These are phyloP conservation scores for Exophiala bonariae DNA, from an alignment of 2,329 filamentous ascomycete genomes.

Conservation along the genomic window DNA sequence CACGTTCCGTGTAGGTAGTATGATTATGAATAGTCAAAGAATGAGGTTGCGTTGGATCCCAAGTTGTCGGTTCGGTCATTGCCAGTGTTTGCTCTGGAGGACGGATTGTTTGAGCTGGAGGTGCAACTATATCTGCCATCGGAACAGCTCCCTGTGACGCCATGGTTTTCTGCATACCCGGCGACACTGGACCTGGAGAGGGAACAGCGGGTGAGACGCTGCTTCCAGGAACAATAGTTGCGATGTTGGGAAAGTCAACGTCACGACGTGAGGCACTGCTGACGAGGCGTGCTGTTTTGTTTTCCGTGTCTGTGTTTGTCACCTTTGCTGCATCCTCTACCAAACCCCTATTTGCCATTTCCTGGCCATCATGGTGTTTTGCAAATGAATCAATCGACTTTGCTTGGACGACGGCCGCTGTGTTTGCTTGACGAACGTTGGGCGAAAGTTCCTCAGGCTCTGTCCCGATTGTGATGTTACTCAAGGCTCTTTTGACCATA, in stretches of 20 bases:
- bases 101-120: conserved; percentile 22
- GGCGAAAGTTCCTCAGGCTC: conserved; percentile 31
- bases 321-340: not conserved
- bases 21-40: conserved; percentile 36
- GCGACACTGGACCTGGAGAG: conserved; percentile 63
- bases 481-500: conserved; percentile 16
- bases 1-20: conserved; percentile 26
- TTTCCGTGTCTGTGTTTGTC: not conserved
- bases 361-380: conserved; percentile 1
- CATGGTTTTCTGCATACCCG: conserved; percentile 63
- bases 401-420: conserved; percentile 30
- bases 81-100: conserved; percentile 9
- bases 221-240: conserved; percentile 10
- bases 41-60: conserved; percentile 38
- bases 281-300: not conserved
- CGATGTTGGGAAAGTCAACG: conserved; percentile 13
- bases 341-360: not conserved
- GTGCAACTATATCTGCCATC: conserved; percentile 60
- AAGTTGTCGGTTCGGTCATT: conserved; percentile 22
- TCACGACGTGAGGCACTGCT: not conserved
- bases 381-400: conserved; percentile 15
- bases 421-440: conserved; percentile 31
- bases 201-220: conserved; percentile 35
- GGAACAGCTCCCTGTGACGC: conserved; percentile 61
- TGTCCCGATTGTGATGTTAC: conserved; percentile 20